Conservation (phyloP, 805 yeast genomes). For the Suhomyces sp. region DNA sequence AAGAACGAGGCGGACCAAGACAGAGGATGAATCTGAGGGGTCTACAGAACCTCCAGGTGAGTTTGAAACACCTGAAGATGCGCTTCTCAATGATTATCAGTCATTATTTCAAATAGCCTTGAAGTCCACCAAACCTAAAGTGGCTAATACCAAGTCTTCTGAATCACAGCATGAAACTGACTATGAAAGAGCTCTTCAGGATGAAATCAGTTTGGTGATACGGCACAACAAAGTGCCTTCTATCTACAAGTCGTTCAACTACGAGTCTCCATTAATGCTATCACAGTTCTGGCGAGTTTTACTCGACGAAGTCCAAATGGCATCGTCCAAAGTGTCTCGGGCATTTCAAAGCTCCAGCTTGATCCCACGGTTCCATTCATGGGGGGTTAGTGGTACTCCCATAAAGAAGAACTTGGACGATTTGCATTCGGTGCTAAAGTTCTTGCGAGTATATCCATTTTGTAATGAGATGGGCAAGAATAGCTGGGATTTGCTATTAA, state of each 20-base stretch:
- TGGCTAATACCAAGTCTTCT: slow-evolving; percentile 22
- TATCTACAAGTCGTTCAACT: slow-evolving; percentile 37
- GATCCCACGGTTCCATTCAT: slow-evolving; percentile 82
- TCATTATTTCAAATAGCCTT: slow-evolving; percentile 27
- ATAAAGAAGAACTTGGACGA: slow-evolving; percentile 66
- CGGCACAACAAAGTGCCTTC: slow-evolving; percentile 25
- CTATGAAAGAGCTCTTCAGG: slow-evolving; percentile 31
- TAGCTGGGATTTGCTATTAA: slow-evolving; percentile 37
- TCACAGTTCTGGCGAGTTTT: slow-evolving; percentile 87
- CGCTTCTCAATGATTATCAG: slow-evolving; percentile 17
- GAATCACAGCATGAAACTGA: slow-evolving; percentile 25
- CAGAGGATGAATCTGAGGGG: slow-evolving; percentile 5
- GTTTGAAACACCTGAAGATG: slow-evolving; percentile 12
- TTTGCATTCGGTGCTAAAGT: slow-evolving; percentile 66
- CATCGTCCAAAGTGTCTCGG: slow-evolving; percentile 65
- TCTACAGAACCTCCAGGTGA: slow-evolving; percentile 17
- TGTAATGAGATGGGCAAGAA: slow-evolving; percentile 37
- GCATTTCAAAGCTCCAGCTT: slow-evolving; percentile 78
- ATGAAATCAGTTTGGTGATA: slow-evolving; percentile 29
- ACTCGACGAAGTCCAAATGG: slow-evolving; percentile 94
- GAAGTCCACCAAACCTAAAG: slow-evolving; percentile 22
- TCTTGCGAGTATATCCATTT: slow-evolving; percentile 68
- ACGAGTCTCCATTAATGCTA: slow-evolving; percentile 78
- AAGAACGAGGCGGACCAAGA: slow-evolving; percentile 25
- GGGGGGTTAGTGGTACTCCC: slow-evolving; percentile 98